Conservation (phyloP, 2,329 filamentous ascomycete species). For the Microdochium nivale region DNA sequence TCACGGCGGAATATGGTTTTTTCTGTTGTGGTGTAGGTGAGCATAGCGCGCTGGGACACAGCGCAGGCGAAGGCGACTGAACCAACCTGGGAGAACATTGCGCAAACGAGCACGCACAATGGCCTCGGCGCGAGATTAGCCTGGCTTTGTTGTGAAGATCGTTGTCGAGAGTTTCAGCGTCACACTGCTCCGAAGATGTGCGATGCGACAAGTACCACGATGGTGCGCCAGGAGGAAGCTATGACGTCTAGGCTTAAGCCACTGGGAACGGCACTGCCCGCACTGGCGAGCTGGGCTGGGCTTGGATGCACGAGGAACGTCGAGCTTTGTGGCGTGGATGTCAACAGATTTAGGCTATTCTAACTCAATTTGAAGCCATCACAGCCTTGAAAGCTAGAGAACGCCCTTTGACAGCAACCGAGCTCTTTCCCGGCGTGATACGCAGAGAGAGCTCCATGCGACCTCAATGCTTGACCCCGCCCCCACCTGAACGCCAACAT, state of each 20-base stretch:
- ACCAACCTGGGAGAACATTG: constrained; percentile 13
- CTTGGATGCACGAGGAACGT: no score
- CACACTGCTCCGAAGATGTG: neutral
- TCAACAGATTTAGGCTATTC: no score
- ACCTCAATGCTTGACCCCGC: no score
- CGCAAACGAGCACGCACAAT: neutral
- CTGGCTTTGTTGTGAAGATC: neutral
- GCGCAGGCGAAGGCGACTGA: neutral
- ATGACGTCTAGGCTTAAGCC: neutral
- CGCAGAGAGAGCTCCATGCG: no score
- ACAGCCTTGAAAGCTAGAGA: no score
- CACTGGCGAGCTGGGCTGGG: no score
- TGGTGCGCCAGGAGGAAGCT: neutral
- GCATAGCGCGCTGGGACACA: neutral
- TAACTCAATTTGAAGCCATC: no score
- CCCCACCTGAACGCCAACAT: no score
- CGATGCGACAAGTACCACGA: neutral
- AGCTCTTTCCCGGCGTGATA: no score
- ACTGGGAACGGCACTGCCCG: neutral
- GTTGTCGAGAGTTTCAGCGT: neutral
- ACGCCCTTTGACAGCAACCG: no score
- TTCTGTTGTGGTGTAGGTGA: constrained; percentile 35
- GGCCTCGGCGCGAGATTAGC: neutral
- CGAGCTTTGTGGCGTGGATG: no score
- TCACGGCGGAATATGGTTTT: constrained; percentile 90